These are phyloP conservation scores for Rubroboletus pulcherrimus DNA, from an alignment of 768 basidiomycete genomes.

Conservation along the genomic window DNA sequence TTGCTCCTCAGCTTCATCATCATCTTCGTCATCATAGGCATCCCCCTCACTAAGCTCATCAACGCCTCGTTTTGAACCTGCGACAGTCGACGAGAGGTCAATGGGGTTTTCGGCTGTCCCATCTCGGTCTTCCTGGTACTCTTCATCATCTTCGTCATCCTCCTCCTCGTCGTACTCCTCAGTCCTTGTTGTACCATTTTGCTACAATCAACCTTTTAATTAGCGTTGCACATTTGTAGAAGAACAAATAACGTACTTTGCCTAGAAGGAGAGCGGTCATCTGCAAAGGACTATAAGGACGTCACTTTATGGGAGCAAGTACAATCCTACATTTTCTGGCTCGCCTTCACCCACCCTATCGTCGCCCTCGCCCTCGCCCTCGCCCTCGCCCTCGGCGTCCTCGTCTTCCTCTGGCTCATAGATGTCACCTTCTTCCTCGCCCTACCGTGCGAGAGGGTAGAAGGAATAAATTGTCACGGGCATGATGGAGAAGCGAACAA, in stretches of 20 bases:
- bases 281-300: slow-evolving; percentile 11
- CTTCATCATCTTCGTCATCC: slow-evolving; percentile 20
- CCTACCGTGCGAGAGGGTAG: slow-evolving; percentile 9
- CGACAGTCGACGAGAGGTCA: slow-evolving; percentile 5
- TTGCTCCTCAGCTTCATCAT: slow-evolving; percentile 1
- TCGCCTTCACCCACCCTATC: background rate
- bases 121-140: slow-evolving; percentile 12
- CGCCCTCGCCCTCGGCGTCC: slow-evolving; percentile 6
- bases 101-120: slow-evolving; percentile 11
- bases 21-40: slow-evolving; percentile 10
- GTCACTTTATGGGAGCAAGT: background rate
- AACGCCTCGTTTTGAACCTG: slow-evolving; percentile 25
- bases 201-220: background rate
- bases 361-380: background rate
- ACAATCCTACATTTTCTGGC: slow-evolving; percentile 11
- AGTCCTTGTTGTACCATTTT: slow-evolving; percentile 8
- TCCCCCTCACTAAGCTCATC: slow-evolving; percentile 20
- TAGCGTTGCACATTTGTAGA: background rate
- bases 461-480: background rate
- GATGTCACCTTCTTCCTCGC: slow-evolving; percentile 14
- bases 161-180: slow-evolving; percentile 16
- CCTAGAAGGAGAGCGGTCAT: slow-evolving; percentile 25
- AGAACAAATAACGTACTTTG: slow-evolving; percentile 8
- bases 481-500: background rate
- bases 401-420: slow-evolving; percentile 17